Evolutionary conservation across 108 stramenopile genomes (phyloP).

Genomic region (Cyclotella choctawhatcheeana): DNA sequence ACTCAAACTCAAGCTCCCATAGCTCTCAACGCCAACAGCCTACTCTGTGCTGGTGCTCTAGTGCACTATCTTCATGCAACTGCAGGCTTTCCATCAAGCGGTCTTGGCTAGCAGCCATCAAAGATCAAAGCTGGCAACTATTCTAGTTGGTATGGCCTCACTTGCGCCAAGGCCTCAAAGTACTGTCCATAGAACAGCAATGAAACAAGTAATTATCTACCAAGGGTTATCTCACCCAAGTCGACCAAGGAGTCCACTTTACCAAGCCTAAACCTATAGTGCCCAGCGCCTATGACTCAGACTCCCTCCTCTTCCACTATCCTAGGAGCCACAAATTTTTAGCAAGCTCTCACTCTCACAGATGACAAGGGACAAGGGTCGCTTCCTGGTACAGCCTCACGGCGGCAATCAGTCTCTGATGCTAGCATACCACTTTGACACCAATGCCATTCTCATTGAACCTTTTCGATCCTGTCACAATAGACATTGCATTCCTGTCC

Average conservation of each 20-base stretch:
- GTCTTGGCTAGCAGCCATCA: constrained; percentile 27
- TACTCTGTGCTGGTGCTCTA: constrained; percentile 12
- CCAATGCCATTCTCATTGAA: constrained; percentile 11
- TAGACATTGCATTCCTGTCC: constrained; percentile 6
- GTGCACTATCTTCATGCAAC: constrained; percentile 15
- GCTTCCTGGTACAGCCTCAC: neutral
- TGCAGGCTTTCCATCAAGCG: constrained; percentile 23
- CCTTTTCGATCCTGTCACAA: constrained; percentile 9
- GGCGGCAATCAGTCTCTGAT: constrained; percentile 19
- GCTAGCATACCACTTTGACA: constrained; percentile 16
- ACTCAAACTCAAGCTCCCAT: constrained; percentile 2
- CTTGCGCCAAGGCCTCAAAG: constrained; percentile 20
- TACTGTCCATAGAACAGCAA: constrained; percentile 8
- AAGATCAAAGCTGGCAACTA: constrained; percentile 29
- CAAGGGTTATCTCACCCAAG: constrained; percentile 17
- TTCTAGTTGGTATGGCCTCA: constrained; percentile 14
- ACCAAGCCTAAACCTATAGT: constrained; percentile 33
- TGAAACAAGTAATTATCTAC: no score
- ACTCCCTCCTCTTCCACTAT: neutral
- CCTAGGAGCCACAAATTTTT: neutral
- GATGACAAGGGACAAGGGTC: constrained; percentile 11
- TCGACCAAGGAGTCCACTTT: constrained; percentile 7
- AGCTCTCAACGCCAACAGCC: constrained; percentile 7
- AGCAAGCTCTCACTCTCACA: constrained; percentile 32
- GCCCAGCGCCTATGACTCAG: neutral